phyloP scores from a whole-genome alignment of 306 rosid genomes.

The Acacia confusa region DNA sequence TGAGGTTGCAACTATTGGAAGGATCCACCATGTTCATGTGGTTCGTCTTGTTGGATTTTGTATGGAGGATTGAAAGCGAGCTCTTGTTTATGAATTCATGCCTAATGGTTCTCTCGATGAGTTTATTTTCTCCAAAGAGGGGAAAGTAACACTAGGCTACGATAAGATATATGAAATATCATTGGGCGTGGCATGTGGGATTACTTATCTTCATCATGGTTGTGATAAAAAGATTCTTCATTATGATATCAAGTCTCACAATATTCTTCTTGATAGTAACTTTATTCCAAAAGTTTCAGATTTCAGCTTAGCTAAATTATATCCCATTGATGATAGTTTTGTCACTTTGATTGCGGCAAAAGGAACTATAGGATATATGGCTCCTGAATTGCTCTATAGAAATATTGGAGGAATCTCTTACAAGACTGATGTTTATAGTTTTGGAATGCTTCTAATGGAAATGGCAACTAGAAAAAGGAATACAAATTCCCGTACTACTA shows the following conservation, averaged over 20 bases:
- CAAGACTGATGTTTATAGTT: conserved; percentile 25
- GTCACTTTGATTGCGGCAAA: no score
- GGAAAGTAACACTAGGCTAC: not conserved
- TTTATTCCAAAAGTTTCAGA: conserved; percentile 11
- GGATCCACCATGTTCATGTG: conserved; percentile 31
- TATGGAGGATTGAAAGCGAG: conserved; percentile 30
- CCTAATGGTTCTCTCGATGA: conserved; percentile 30
- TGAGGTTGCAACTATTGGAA: conserved; percentile 33
- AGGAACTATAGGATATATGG: conserved; percentile 24
- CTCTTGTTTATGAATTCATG: conserved; percentile 33
- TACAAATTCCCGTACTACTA: not conserved
- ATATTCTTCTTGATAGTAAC: conserved; percentile 8
- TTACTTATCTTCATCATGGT: conserved; percentile 22
- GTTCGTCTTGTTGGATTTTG: conserved; percentile 31
- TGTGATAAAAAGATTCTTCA: conserved; percentile 22
- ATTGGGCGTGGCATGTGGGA: conserved; percentile 13
- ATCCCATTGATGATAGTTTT: not conserved
- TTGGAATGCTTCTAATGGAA: conserved; percentile 31
- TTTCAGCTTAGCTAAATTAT: conserved; percentile 15
- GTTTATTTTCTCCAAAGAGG: not conserved
- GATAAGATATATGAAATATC: conserved; percentile 7
- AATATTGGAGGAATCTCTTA: conserved; percentile 24
- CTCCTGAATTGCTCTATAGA: conserved; percentile 18
- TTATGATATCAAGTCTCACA: conserved; percentile 28
- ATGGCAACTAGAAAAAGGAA: conserved; percentile 15